Evolutionary conservation across 306 rosid species (phyloP).

Genomic region (Prunus fruticosa): DNA sequence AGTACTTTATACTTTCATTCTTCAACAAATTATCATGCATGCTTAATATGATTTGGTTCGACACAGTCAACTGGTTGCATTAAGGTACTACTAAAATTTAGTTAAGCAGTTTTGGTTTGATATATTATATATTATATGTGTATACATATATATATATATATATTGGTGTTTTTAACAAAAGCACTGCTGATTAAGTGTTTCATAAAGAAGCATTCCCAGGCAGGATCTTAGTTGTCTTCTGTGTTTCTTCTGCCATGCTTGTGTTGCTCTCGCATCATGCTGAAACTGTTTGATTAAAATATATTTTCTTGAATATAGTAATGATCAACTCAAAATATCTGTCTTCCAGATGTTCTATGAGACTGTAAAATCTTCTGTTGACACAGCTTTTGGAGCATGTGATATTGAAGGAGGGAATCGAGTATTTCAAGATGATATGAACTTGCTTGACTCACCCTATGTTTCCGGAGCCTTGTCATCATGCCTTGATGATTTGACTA

Average conservation of each 20-base stretch:
- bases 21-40: not conserved
- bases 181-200: not conserved
- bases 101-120: not conserved
- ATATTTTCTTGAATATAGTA: not conserved
- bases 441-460: constrained; percentile 13
- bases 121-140: too few relatives aligned
- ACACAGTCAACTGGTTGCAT: not conserved
- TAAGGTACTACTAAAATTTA: not conserved
- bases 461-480: constrained; percentile 37
- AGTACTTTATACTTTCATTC: not conserved
- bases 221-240: not conserved
- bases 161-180: not conserved
- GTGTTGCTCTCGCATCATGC: not conserved
- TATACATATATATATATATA: too few relatives aligned
- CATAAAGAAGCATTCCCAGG: not conserved
- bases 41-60: not conserved
- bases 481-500: constrained; percentile 57
- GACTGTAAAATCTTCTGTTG: constrained; percentile 49
- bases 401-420: constrained; percentile 25
- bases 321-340: constrained; percentile 4
- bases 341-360: constrained; percentile 65
- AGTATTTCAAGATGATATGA: constrained; percentile 36
- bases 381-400: constrained; percentile 48
- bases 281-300: not conserved
- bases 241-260: not conserved